A percentile compares a stretch with the other conserved stretches of the same genome.
phyloP scores from a whole-genome alignment of 768 basidiomycete species.

The Leccinum incarnatum region DNA sequence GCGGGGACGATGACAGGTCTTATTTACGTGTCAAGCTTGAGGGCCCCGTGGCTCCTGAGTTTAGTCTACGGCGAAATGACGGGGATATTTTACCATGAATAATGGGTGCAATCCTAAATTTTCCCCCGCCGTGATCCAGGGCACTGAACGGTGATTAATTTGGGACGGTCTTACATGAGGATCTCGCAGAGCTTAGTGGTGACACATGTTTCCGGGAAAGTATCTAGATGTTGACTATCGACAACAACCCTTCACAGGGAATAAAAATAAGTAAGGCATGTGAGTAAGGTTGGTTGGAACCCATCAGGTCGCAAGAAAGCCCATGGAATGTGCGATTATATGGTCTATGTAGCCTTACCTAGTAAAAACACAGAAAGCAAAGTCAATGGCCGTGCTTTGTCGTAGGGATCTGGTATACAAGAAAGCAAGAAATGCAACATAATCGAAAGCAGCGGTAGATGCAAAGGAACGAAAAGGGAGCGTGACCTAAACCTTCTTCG shows the following conservation, averaged over 20 bases:
- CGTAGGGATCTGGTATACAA: constrained; percentile 35
- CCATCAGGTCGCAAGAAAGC: constrained; percentile 21
- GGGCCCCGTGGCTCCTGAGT: constrained; percentile 30
- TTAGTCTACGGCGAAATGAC: constrained; percentile 22
- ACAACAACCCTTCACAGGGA: constrained; percentile 29
- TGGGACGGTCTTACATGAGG: constrained; percentile 31
- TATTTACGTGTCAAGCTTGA: constrained; percentile 28
- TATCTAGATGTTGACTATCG: constrained; percentile 14
- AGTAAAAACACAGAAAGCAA: constrained; percentile 33
- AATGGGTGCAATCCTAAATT: constrained; percentile 22
- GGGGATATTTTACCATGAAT: constrained; percentile 14
- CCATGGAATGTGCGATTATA: constrained; percentile 29
- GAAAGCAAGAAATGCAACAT: constrained; percentile 33
- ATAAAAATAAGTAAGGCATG: constrained; percentile 32
- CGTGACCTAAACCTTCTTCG: constrained; percentile 38
- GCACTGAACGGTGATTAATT: constrained; percentile 36
- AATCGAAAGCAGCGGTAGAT: constrained; percentile 24
- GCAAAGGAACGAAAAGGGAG: constrained; percentile 4
- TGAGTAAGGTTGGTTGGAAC: constrained; percentile 16
- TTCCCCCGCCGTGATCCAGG: constrained; percentile 20
- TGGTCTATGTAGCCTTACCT: constrained; percentile 37
- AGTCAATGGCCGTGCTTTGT: constrained; percentile 35
- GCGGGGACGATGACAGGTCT: constrained; percentile 15
- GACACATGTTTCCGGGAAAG: constrained; percentile 26
- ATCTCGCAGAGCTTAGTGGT: constrained; percentile 24